Base-by-base conservation (phyloP, 2,329 filamentous ascomycete genomes). In the Parastagonospora avenae region DNA sequence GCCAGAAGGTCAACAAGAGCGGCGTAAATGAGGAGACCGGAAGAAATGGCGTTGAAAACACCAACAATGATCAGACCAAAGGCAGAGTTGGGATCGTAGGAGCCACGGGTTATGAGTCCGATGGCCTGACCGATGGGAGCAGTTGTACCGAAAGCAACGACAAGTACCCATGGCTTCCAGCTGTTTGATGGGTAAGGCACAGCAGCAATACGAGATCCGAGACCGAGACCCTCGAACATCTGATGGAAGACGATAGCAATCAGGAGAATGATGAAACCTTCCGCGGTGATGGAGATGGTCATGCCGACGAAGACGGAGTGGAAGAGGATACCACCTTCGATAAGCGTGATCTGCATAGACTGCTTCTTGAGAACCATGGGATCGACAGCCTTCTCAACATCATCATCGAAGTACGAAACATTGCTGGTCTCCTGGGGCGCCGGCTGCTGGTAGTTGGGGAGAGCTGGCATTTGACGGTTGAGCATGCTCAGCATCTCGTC, bases 41-140 rank as follows among this genome's bases (percentile, higher is more conserved):
- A 85, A 1, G 84, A 86, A 77, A 88, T 86, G 24, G 85, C 83
- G 60, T 88, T 88, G 71, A 87, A 87, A 1, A 84, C 68, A 39
- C 85, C 85, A 9, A 87, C 84, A 42, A 87, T 80, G 51, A 88
- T 85, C 27, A 88, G 68, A 29, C 84, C 85, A 49, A 86, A 83
- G 8, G 84, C 84, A 48, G 83, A 85, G 52, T 85, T 80, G 0
- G 85, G 85, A 49, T 87, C 84, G 55, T 87, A 88, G 3, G 77
- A 76, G 61, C 79, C 80, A 47, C 82, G 77, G 1, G 82, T 81
- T 4, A 77, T 56, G 8, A 88, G 76, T 19, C 85, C 85, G 51
- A 87, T 86, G 8, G 84, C 84, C 62, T 88, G 85, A 1, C 85
- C 85, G 38, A 87, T 82, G 3, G 85, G 85, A 0, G 83, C 83